These are phyloP conservation scores for Mycena kentingensis DNA, from an alignment of 768 basidiomycete species.

Conservation along the genomic window DNA sequence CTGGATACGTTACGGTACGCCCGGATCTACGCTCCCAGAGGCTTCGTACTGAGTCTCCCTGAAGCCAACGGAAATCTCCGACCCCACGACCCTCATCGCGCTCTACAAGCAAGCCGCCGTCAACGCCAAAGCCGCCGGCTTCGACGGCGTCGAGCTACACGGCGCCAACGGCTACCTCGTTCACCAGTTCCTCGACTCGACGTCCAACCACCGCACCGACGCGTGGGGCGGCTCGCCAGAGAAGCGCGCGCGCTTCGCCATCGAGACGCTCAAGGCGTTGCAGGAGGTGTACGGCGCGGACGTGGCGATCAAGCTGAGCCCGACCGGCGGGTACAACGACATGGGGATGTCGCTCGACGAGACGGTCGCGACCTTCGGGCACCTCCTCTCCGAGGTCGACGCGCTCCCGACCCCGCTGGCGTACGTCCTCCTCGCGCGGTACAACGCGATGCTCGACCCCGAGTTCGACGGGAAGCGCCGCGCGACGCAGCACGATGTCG, in stretches of 20 bases:
- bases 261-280: constrained; percentile 34
- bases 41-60: background rate
- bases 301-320: constrained; percentile 35
- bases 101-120: constrained; percentile 35
- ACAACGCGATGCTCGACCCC: constrained; percentile 27
- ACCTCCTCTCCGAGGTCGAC: constrained; percentile 22
- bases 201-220: constrained; percentile 37
- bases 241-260: constrained; percentile 40
- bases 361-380: constrained; percentile 25
- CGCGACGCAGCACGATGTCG: constrained; percentile 41
- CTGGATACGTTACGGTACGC: constrained; percentile 25
- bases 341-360: constrained; percentile 28
- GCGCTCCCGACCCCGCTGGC: constrained; percentile 20
- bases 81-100: constrained; percentile 31
- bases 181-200: constrained; percentile 37
- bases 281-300: constrained; percentile 34
- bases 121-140: constrained; percentile 28
- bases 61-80: constrained; percentile 30
- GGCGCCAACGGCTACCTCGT: constrained; percentile 34
- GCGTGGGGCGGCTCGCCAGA: constrained; percentile 43
- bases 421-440: constrained; percentile 37
- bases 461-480: constrained; percentile 37
- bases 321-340: constrained; percentile 16
- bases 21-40: constrained; percentile 7
- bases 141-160: constrained; percentile 22